These are phyloP conservation scores for Xylaria polymorpha DNA, from an alignment of 2,329 filamentous ascomycete genomes.

Conservation along the genomic window DNA sequence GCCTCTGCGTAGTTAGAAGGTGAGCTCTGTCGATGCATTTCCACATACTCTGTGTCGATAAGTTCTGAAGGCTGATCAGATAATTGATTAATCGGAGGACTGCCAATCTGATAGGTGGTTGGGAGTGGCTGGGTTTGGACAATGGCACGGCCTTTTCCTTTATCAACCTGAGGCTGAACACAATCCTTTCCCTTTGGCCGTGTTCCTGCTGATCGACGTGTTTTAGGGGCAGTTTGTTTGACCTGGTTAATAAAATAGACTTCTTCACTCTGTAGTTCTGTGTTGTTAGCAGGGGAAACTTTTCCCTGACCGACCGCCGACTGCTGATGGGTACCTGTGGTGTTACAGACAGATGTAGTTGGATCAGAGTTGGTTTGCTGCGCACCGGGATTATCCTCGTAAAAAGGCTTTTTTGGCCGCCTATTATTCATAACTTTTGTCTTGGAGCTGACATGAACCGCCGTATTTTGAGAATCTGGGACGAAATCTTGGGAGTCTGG, in stretches of 20 bases:
- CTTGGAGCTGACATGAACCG: not conserved
- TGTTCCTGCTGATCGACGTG: not conserved
- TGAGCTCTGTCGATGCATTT: not conserved
- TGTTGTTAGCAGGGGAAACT: not conserved
- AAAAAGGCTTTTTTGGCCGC: conserved; percentile 32
- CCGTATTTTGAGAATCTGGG: conserved; percentile 6
- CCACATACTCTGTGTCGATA: not conserved
- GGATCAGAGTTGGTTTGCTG: not conserved
- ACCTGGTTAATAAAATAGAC: not conserved
- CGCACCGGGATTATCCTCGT: not conserved
- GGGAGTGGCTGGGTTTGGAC: not conserved
- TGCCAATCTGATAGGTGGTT: not conserved
- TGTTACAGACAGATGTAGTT: not conserved
- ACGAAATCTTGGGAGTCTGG: conserved; percentile 16
- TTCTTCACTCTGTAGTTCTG: not conserved
- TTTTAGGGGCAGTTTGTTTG: not conserved
- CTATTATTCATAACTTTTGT: conserved; percentile 13
- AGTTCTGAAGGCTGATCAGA: not conserved
- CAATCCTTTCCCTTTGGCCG: conserved; percentile 1
- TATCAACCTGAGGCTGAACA: not conserved
- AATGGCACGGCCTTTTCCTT: conserved; percentile 8
- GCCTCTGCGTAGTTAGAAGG: not conserved
- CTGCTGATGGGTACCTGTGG: not conserved
- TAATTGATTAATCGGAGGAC: not conserved
- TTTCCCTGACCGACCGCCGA: not conserved